Evolutionary conservation across 2,329 filamentous ascomycete genomes (phyloP), one percentile per base, ranked within the genome.

Genomic region (Plectosphaerella cucumerina): DNA sequence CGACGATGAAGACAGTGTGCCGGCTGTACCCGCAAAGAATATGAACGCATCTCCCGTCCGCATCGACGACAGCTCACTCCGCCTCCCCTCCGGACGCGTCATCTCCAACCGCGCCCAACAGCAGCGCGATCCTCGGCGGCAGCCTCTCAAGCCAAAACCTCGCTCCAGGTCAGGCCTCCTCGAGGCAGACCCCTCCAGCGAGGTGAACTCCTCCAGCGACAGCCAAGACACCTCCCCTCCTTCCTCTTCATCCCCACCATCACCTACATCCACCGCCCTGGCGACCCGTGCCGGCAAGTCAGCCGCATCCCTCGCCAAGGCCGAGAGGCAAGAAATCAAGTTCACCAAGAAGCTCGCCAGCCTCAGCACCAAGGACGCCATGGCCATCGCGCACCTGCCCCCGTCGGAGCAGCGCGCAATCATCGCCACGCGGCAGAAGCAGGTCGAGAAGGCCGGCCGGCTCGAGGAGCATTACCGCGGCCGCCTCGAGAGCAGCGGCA

Each of bases 81-180:
- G 61, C 3, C 51, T 73, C 1, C 62, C 69, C 0, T 72, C 69
- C 0, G 69, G 70, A 5, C 70, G 63, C 21, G 60, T 66, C 6
- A 58, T 71, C 6, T 60, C 61, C 11, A 61, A 61, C 43, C 62
- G 65, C 18, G 60, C 59, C 5, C 23, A 47, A 0, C 48, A 45
- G 15, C 33, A 6, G 34, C 11, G 20, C 41, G 20, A 46, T 18
- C 22, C 44, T 6, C 44, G 44, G n/a, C 44, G 44, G 31, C 44
- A 46, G 18, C 26, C n/a, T 3, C 44, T 46, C 9, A 39, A 37
- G 23, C 37, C 37, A 6, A 34, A 31, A 23, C 43, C 33, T 5
- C 31, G 33, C 23, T 31, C 44, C 11, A 33, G n/a, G n/a, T 34
- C 44, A 26, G 44, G 31, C 9, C 23, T 46, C 4, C 22, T 46